Evolutionary conservation across 495 filamentous ascomycete species (phyloP), one percentile per base, ranked within the genome.

Genomic region (Melanomma pulvis-pyrius): DNA sequence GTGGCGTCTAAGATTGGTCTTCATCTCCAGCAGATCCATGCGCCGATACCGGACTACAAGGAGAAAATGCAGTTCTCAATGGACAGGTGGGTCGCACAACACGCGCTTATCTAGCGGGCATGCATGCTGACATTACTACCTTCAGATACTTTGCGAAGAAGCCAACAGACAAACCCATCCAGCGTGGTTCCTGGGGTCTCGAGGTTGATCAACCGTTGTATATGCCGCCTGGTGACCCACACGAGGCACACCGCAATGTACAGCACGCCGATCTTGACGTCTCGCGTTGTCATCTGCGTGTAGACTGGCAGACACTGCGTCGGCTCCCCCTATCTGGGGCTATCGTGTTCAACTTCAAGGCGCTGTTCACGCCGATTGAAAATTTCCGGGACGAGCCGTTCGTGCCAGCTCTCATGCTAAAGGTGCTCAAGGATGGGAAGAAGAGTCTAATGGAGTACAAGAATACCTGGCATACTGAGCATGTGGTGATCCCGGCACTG

Each of bases 301-400:
- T 94, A 1, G 92, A 97, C 74, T 94, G 92, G 90, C 92, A 97
- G 76, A 97, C 92, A 0, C 81, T 97, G 19, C 86, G 92, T 13
- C 84, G 92, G 26, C 79, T 96, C 0, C 92, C 92, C 1, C 76
- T 97, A 4, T 90, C 87, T 0, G 90, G 83, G 0, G 87, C 82
- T 0, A 78, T 97, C 9, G 83, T 91, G 1, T 96, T 97, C 78
- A 97, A 96, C 73, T 97, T 93, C 84, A 96, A 94, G 73, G 92
- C 88, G 0, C 74, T 96, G 0, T 96, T 97, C 78, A 94, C 91
- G 1, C 89, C 89, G 0, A 74, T 96, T 0, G 73, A 79, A 19
- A 87, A 90, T 68, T 87, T 97, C 64, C 79, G 87, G 0, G 83
- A 90, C 50, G 92, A 97, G 71, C 84, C 89, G 21, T 88, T 86